Percentiles rank a stretch among this genome's conserved stretches.
Evolutionary conservation across 31 red algal species (phyloP).

Genomic region (Asparagopsis taxiformis): DNA sequence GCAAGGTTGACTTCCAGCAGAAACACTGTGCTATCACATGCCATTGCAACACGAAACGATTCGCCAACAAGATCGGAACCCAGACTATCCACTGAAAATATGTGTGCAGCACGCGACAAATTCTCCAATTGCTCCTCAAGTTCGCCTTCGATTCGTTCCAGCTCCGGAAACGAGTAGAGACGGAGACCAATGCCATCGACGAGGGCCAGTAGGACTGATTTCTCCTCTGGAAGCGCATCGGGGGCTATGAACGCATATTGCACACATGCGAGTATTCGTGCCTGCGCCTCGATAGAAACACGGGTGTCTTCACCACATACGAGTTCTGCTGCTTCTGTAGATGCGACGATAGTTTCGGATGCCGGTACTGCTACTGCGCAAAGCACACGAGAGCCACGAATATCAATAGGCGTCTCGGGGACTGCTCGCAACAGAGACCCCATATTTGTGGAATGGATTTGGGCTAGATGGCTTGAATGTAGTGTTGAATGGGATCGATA

Average conservation of each 20-base stretch:
- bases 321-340: constrained; percentile 53
- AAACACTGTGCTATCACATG: constrained; percentile 16
- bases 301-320: constrained; percentile 6
- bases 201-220: constrained; percentile 38
- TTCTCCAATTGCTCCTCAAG: constrained; percentile 31
- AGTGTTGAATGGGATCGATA: neutral
- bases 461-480: neutral
- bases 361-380: constrained; percentile 22
- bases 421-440: constrained; percentile 11
- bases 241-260: constrained; percentile 27
- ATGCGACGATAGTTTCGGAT: constrained; percentile 15
- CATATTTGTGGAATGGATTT: constrained; percentile 2
- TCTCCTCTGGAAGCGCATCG: constrained; percentile 45
- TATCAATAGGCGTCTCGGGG: constrained; percentile 6
- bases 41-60: constrained; percentile 52
- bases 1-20: constrained; percentile 56
- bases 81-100: constrained; percentile 61
- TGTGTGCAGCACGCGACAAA: constrained; percentile 27
- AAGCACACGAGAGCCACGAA: constrained; percentile 19
- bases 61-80: constrained; percentile 62
- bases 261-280: constrained; percentile 23
- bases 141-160: constrained; percentile 24
- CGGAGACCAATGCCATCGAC: constrained; percentile 24
- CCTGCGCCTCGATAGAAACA: constrained; percentile 4
- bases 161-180: constrained; percentile 35